These are phyloP conservation scores for Leptodermis oblonga DNA, from an alignment of 257 asterid genomes.

Conservation along the genomic window DNA sequence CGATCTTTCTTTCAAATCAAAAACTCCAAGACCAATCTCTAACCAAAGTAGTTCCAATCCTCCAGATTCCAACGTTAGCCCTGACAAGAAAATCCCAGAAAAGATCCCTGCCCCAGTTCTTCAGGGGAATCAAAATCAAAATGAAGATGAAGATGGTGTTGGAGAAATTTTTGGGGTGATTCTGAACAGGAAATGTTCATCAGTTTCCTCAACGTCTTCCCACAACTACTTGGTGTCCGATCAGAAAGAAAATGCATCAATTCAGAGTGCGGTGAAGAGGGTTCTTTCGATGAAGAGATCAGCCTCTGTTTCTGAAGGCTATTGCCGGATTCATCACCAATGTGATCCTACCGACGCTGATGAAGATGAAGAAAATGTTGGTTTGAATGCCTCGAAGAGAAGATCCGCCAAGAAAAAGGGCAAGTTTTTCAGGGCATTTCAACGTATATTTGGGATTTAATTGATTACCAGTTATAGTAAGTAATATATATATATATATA, in stretches of 20 bases:
- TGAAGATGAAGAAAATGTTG: not conserved
- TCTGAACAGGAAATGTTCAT: slow-evolving; percentile 25
- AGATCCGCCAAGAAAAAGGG: slow-evolving; percentile 24
- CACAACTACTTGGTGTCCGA: slow-evolving; percentile 15
- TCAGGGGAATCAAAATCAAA: slow-evolving; percentile 8
- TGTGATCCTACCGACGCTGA: slow-evolving; percentile 13
- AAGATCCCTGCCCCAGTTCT: not conserved
- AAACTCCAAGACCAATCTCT: slow-evolving; percentile 6
- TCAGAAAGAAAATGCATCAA: slow-evolving; percentile 13
- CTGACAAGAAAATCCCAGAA: slow-evolving; percentile 1
- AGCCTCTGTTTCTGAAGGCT: slow-evolving; percentile 31
- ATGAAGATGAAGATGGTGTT: slow-evolving; percentile 5
- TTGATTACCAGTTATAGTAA: not conserved
- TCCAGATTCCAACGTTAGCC: not conserved
- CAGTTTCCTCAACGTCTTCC: slow-evolving; percentile 9
- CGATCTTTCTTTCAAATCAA: slow-evolving; percentile 17
- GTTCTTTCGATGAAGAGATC: slow-evolving; percentile 29
- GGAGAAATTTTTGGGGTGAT: slow-evolving; percentile 44
- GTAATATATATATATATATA: not conserved
- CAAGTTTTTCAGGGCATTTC: slow-evolving; percentile 27
- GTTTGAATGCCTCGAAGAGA: not conserved
- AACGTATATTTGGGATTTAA: slow-evolving; percentile 27
- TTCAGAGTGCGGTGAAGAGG: slow-evolving; percentile 17
- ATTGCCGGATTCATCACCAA: slow-evolving; percentile 32
- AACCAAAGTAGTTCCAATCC: not conserved